Evolutionary conservation across 331 rosid genomes (phyloP), one percentile per base, ranked within the genome.

Genomic region (Cydonia oblonga): DNA sequence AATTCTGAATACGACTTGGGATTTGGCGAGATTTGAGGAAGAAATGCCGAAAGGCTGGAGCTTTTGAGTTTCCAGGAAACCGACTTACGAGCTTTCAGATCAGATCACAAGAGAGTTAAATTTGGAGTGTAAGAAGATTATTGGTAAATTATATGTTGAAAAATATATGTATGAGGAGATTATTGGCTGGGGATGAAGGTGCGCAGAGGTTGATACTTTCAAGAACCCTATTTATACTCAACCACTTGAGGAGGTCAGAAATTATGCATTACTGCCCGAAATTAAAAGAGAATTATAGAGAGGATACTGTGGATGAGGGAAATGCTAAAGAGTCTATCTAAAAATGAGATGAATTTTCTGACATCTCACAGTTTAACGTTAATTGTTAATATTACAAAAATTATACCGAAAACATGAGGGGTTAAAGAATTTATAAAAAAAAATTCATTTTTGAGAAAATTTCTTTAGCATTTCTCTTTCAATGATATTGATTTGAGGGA

Each of bases 281-380:
- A 19, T 18, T 11, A 2, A 12, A 24, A 60, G 6, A 24, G 16
- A 5, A 38, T 18, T 15, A 3, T 38, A 16, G 24, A 33, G 60
- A 25, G 25, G 29, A 23, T 2, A 4, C 3, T 25, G 0, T 32
- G 0, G 0, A 32, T 2, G 2, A 7, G 3, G 2, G 13, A 38
- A 38, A 38, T 38, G 13, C 0, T 3, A 0, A 1, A 0, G 42
- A 3, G 4, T 9, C 0, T 38, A 2, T 35, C 13, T 38, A 1
- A 4, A 38, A 38, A 4, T 9, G 1, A 0, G 13, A 38, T 38
- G 0, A 0, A 35, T 35, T 35, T 0, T 35, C 0, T 35, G 1
- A 38, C 0, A 38, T 38, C 1, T 2, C 1, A 38, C 4, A 9
- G 1, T 38, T 38, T 38, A 38, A 10, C 13, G 0, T 38, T 38